Conservation (phyloP, 441 rosid genomes). For the Macaranga tanarius region DNA sequence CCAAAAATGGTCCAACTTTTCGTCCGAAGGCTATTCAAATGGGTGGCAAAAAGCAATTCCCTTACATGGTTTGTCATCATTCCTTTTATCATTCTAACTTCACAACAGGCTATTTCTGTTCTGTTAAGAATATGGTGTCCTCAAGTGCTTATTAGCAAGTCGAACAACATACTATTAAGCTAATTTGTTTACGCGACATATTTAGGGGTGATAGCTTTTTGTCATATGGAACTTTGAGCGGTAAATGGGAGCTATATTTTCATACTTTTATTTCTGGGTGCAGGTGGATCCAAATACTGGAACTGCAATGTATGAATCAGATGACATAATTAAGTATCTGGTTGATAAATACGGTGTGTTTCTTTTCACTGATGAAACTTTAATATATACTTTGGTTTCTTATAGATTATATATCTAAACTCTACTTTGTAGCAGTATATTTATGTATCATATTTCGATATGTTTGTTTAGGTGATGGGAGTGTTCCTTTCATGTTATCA, state of each 20-base stretch:
- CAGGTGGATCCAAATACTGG: constrained; percentile 98
- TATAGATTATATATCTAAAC: not conserved
- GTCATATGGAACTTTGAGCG: not conserved
- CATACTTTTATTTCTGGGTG: constrained; percentile 25
- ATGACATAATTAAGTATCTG: constrained; percentile 81
- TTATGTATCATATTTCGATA: constrained; percentile 20
- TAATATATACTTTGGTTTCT: not conserved
- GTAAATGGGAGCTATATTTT: constrained; percentile 15
- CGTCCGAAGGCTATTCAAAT: constrained; percentile 72
- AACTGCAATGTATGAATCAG: constrained; percentile 91
- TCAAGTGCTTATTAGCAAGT: not conserved
- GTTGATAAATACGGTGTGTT: constrained; percentile 74
- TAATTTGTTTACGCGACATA: not conserved
- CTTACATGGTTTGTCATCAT: constrained; percentile 75
- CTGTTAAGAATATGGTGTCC: not conserved
- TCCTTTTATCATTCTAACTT: constrained; percentile 21
- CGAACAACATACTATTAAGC: not conserved
- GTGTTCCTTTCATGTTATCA: constrained; percentile 62
- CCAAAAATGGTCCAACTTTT: constrained; percentile 80
- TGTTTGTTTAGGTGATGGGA: constrained; percentile 72
- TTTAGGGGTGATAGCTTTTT: not conserved
- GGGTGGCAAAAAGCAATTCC: constrained; percentile 91
- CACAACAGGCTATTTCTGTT: too few relatives aligned
- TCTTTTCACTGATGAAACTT: constrained; percentile 1
- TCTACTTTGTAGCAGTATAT: not conserved